phyloP scores from a whole-genome alignment of 306 rosid species.

The Clitoria ternatea region DNA sequence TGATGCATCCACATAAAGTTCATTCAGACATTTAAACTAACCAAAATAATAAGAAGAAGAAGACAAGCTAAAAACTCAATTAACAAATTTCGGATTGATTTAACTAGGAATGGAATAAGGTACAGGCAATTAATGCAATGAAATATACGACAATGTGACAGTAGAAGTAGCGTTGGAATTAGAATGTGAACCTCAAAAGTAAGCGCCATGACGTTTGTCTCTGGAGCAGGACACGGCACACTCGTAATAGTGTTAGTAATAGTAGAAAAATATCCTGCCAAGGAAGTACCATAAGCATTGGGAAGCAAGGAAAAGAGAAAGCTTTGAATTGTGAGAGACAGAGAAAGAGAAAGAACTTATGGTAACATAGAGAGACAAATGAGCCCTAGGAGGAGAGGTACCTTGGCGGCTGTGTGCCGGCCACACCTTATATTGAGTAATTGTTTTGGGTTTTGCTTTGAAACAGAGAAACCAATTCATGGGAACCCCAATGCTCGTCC shows the following conservation, averaged over 20 bases:
- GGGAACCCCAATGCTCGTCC: background rate
- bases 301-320: background rate
- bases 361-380: background rate
- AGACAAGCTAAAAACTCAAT: background rate
- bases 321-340: background rate
- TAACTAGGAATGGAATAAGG: background rate
- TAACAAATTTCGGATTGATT: background rate
- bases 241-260: background rate
- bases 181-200: slow-evolving; percentile 62
- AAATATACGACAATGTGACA: background rate
- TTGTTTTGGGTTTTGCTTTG: background rate
- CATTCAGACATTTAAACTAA: background rate
- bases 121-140: background rate
- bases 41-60: background rate
- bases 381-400: background rate
- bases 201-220: slow-evolving; percentile 59
- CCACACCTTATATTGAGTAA: background rate
- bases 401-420: slow-evolving; percentile 25
- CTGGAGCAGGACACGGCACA: background rate
- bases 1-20: background rate
- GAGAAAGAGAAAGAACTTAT: slow-evolving; percentile 1
- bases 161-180: background rate
- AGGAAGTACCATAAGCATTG: background rate
- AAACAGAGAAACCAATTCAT: background rate
- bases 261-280: slow-evolving; percentile 20